Base-by-base conservation (phyloP, 805 yeast species). In the Ogataea chonburiensis region DNA sequence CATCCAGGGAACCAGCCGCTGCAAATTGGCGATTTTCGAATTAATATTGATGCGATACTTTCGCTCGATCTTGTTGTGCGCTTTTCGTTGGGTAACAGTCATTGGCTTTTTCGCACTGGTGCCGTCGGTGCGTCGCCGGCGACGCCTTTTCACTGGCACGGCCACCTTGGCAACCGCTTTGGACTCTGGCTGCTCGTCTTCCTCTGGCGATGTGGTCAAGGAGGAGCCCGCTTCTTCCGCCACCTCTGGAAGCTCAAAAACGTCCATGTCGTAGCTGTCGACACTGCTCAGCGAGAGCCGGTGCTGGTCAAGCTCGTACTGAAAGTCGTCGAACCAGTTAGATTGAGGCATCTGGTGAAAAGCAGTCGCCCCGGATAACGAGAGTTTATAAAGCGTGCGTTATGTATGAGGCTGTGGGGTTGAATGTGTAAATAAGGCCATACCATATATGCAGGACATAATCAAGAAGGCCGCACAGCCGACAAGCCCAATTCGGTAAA, bases 21-120 rank as follows among this genome's bases (percentile, higher is more conserved):
- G 85, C 36, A 81, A 60, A 19, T 78, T 77, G 4, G 83, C 83
- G 38, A 81, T 81, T 55, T 79, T 81, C 9, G 83, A 75, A 54
- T 81, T 81, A 56, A 81, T 79, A 56, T 81, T 81, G 42, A 79
- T 79, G 55, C 87, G 65, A 57, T 81, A 81, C 41, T 80, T 71
- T 54, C 81, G 78, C 53, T 81, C 88, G 44, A 81, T 79, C 58
- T 75, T 77, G 61, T 81, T 81, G 54, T 81, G 89, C 0, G 86
- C 86, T 49, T 76, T 76, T 47, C 80, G 78, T 59, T 81, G 87
- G 7, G 50, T 49, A 11, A 47, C 31, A 2, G 57, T 57, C 58
- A 57, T 54, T 28, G 58, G 58, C 23, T 53, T 57, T 32, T 52
- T 53, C 24, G 48, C 44, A 32, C 49, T 49, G 22, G 12, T 22